Percentiles rank a stretch among this genome's conserved stretches.
phyloP scores from a whole-genome alignment of 2,329 filamentous ascomycete genomes.

The Penicillium sp. region DNA sequence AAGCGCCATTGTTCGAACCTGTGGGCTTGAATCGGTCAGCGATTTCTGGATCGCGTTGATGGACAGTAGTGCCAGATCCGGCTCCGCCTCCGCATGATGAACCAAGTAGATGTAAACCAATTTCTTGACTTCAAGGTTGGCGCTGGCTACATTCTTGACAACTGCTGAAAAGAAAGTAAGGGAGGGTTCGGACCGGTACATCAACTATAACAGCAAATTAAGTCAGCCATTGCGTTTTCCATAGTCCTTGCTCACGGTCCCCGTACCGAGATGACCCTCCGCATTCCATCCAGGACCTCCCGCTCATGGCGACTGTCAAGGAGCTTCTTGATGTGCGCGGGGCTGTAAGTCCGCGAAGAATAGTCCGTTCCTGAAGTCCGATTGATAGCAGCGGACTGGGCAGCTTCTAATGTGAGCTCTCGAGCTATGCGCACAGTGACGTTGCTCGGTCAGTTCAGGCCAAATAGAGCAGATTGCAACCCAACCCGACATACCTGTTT shows the following conservation, averaged over 20 bases:
- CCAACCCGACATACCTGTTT: constrained; percentile 67
- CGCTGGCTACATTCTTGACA: constrained; percentile 94
- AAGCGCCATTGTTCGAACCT: constrained; percentile 85
- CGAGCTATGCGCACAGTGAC: constrained; percentile 60
- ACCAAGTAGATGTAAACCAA: constrained; percentile 98
- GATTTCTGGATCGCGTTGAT: constrained; percentile 99
- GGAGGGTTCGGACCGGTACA: constrained; percentile 86
- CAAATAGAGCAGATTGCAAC: constrained; percentile 1
- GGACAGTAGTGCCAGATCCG: constrained; percentile 88
- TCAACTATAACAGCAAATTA: constrained; percentile 64
- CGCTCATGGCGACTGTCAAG: constrained; percentile 90
- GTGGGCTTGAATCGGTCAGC: constrained; percentile 84
- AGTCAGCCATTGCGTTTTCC: constrained; percentile 14
- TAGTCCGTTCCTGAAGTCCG: constrained; percentile 53
- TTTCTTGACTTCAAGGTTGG: constrained; percentile 93
- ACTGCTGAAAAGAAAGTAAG: constrained; percentile 95
- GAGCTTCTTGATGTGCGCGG: constrained; percentile 87
- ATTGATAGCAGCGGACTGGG: constrained; percentile 71
- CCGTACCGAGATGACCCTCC: constrained; percentile 77
- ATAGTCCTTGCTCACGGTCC: background rate
- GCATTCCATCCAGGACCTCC: constrained; percentile 87
- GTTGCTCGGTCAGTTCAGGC: constrained; percentile 16
- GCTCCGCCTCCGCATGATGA: constrained; percentile 92
- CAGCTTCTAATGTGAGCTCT: constrained; percentile 95
- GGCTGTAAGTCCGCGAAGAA: constrained; percentile 65